A percentile compares a stretch with the other conserved stretches of the same genome.
These are phyloP conservation scores for Cladosporium sp. DNA, from an alignment of 2,329 filamentous ascomycete genomes.

Conservation along the genomic window DNA sequence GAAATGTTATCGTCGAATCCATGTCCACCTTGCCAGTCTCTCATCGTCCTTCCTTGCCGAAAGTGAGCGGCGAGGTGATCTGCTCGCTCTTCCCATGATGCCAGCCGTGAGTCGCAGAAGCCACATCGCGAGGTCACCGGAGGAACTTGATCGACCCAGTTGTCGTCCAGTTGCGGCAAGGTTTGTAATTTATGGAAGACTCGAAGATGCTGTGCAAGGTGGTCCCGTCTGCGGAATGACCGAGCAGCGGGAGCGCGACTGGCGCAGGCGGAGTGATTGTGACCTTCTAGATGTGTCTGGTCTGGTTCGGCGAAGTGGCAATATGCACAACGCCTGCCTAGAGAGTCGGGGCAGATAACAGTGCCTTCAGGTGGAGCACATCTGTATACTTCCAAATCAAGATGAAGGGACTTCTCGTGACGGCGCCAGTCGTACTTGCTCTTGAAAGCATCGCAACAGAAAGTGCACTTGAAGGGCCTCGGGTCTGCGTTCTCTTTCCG, in stretches of 20 bases:
- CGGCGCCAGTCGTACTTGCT: constrained; percentile 13
- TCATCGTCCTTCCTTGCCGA: constrained; percentile 2
- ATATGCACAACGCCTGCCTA: not conserved
- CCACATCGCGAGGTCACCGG: constrained; percentile 3
- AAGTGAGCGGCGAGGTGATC: constrained; percentile 11
- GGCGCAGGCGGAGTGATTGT: constrained; percentile 4
- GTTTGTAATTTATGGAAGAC: constrained; percentile 4
- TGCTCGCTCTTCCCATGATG: constrained; percentile 3
- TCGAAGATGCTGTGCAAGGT: constrained; percentile 9
- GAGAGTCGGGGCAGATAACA: not conserved
- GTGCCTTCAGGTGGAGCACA: not conserved
- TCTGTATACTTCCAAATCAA: constrained; percentile 5
- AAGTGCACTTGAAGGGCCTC: constrained; percentile 9
- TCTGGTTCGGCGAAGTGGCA: not conserved
- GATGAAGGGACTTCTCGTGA: constrained; percentile 11
- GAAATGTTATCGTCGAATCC: constrained; percentile 2
- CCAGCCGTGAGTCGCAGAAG: constrained; percentile 3
- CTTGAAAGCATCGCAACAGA: constrained; percentile 12
- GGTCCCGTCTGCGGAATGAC: constrained; percentile 7
- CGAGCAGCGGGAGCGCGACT: not conserved
- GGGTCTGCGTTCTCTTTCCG: not conserved
- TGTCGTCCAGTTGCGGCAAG: not conserved
- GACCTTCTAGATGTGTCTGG: not conserved
- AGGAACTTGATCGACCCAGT: not conserved
- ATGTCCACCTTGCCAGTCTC: constrained; percentile 7